Evolutionary conservation across 108 stramenopile species (phyloP).

Genomic region (Cyclostephanos invisitatus): DNA sequence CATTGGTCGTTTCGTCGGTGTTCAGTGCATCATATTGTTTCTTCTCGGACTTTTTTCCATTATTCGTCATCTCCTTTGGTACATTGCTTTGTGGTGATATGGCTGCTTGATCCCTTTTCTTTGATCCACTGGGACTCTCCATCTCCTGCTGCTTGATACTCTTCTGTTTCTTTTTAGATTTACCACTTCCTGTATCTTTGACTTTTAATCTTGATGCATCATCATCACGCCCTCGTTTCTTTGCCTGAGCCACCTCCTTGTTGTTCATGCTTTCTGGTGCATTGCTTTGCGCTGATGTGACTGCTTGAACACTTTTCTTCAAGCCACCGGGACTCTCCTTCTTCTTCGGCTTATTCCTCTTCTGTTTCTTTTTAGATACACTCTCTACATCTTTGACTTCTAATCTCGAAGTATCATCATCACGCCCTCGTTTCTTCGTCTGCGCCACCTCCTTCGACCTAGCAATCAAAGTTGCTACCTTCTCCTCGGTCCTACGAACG

Average conservation of each 20-base stretch:
- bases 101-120: neutral
- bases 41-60: neutral
- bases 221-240: slow-evolving; percentile 23
- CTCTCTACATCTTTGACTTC: neutral
- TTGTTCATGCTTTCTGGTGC: neutral
- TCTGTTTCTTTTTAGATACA: slow-evolving; percentile 18
- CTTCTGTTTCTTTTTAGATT: slow-evolving; percentile 21
- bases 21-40: too few relatives aligned
- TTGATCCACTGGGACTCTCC: neutral
- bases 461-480: slow-evolving; percentile 62
- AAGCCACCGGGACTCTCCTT: neutral
- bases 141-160: slow-evolving; percentile 27
- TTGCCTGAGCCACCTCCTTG: slow-evolving; percentile 22
- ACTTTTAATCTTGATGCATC: neutral
- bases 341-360: slow-evolving; percentile 31
- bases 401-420: slow-evolving; percentile 1
- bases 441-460: slow-evolving; percentile 30
- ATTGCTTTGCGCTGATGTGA: neutral
- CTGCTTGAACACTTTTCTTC: neutral
- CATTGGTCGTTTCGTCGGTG: too few relatives aligned
- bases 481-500: slow-evolving; percentile 66
- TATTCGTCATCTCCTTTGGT: neutral
- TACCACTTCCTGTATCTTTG: slow-evolving; percentile 1
- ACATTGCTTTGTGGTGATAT: neutral
- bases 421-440: slow-evolving; percentile 30